phyloP scores from a whole-genome alignment of 208 protist species.

The Leishmania arabica region DNA sequence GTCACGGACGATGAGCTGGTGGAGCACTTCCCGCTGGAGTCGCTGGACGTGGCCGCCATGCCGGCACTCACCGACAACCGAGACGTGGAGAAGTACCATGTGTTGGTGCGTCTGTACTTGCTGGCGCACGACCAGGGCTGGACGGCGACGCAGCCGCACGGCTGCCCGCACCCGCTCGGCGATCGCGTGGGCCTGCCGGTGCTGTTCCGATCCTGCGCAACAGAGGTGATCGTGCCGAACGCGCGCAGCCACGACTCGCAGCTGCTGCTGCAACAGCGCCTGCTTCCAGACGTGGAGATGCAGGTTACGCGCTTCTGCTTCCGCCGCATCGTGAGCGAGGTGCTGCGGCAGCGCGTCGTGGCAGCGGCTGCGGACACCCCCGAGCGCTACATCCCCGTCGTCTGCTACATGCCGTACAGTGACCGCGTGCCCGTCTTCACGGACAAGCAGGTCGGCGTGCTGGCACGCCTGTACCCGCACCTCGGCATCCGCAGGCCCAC shows the following conservation, averaged over 20 bases:
- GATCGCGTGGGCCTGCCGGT: constrained; percentile 1
- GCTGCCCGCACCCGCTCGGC: constrained; percentile 15
- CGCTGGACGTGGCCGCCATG: constrained; percentile 10
- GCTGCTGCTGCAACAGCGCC: constrained; percentile 12
- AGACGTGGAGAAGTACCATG: constrained; percentile 24
- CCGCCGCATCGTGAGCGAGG: constrained; percentile 21
- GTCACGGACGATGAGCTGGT: constrained; percentile 22
- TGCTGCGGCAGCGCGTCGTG: constrained; percentile 11
- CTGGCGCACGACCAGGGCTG: constrained; percentile 28
- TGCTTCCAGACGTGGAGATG: constrained; percentile 19
- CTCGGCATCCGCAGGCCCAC: constrained; percentile 14
- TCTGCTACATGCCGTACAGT: constrained; percentile 28
- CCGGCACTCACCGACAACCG: constrained; percentile 18
- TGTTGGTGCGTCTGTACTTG: constrained; percentile 27
- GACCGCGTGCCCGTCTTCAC: constrained; percentile 14
- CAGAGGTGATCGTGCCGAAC: constrained; percentile 5
- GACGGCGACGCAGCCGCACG: constrained; percentile 10
- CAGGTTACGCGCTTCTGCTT: constrained; percentile 18
- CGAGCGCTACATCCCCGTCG: constrained; percentile 2
- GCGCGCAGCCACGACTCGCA: neutral
- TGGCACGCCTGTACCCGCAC: constrained; percentile 22
- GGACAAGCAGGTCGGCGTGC: constrained; percentile 16
- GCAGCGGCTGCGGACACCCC: constrained; percentile 1
- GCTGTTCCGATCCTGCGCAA: constrained; percentile 9
- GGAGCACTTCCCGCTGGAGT: constrained; percentile 3